Percentiles rank a stretch among this genome's conserved stretches.
Conservation (phyloP, 805 yeast genomes). For the Teunomyces barrocoloradensis region DNA sequence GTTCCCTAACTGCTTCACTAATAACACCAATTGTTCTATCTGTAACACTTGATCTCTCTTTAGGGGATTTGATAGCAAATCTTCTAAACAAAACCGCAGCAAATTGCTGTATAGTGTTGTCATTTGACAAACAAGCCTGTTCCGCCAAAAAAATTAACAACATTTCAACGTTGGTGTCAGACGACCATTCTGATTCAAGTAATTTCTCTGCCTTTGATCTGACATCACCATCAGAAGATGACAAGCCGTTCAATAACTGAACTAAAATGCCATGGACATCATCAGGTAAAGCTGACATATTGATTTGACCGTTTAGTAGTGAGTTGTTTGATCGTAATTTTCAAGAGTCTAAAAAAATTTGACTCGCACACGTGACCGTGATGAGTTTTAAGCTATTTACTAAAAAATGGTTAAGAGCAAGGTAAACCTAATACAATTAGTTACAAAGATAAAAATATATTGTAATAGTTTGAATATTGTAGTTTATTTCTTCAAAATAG, state of each 20-base stretch:
- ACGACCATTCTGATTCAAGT: constrained; percentile 75
- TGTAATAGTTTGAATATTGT: neutral
- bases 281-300: constrained; percentile 45
- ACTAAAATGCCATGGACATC: constrained; percentile 56
- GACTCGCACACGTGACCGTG: constrained; percentile 3
- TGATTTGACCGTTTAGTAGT: neutral
- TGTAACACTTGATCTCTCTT: constrained; percentile 57
- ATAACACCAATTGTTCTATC: constrained; percentile 78
- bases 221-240: constrained; percentile 72
- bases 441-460: neutral
- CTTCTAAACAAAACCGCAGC: constrained; percentile 89
- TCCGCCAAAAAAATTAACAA: constrained; percentile 77
- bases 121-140: constrained; percentile 65
- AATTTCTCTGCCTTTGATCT: constrained; percentile 78
- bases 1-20: constrained; percentile 52
- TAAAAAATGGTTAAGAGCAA: neutral
- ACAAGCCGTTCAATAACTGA: constrained; percentile 54
- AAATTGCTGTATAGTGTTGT: constrained; percentile 61
- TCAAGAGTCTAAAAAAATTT: neutral
- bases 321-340: constrained; percentile 1
- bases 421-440: neutral
- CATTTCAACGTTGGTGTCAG: constrained; percentile 61
- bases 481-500: constrained; percentile 71
- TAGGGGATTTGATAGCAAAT: constrained; percentile 77
- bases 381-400: neutral